Conservation (phyloP, 805 yeast species). For the Candida stauntonica region DNA sequence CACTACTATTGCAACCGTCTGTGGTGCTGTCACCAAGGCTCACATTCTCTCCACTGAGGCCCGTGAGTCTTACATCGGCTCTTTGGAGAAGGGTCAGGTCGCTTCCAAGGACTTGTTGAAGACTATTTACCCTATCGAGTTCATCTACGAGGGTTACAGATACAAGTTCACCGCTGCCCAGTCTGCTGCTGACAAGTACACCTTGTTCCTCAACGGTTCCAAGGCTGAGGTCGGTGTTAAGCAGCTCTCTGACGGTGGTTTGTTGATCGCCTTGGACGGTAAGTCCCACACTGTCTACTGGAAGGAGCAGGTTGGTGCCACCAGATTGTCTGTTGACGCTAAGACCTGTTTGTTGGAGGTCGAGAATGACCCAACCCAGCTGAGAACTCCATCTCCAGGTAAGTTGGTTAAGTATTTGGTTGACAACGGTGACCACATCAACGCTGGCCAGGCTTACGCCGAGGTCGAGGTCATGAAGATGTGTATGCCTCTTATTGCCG, state of each 20-base stretch:
- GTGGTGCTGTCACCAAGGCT: constrained; percentile 98
- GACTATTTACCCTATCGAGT: constrained; percentile 89
- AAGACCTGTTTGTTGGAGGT: constrained; percentile 91
- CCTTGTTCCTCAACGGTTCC: constrained; percentile 90
- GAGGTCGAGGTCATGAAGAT: constrained; percentile 99
- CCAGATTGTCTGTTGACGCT: constrained; percentile 90
- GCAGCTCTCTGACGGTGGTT: constrained; percentile 91
- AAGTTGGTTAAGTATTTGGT: constrained; percentile 89
- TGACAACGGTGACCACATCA: constrained; percentile 91
- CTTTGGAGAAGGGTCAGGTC: constrained; percentile 95
- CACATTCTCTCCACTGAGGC: constrained; percentile 72
- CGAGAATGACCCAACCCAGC: constrained; percentile 97
- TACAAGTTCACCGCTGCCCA: constrained; percentile 95
- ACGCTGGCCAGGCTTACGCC: constrained; percentile 90
- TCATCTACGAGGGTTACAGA: constrained; percentile 89
- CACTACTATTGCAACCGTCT: constrained; percentile 79
- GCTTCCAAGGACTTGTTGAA: constrained; percentile 76
- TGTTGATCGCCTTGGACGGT: constrained; percentile 83
- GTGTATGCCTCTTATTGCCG: constrained; percentile 96
- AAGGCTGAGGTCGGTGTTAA: constrained; percentile 84
- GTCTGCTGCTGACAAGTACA: constrained; percentile 79
- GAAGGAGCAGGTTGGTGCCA: constrained; percentile 96
- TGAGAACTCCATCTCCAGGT: constrained; percentile 99
- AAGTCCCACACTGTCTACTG: constrained; percentile 93
- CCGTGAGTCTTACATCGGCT: constrained; percentile 59